Base-by-base conservation (phyloP, 164 flowering plant genomes). In the Piper longum region DNA sequence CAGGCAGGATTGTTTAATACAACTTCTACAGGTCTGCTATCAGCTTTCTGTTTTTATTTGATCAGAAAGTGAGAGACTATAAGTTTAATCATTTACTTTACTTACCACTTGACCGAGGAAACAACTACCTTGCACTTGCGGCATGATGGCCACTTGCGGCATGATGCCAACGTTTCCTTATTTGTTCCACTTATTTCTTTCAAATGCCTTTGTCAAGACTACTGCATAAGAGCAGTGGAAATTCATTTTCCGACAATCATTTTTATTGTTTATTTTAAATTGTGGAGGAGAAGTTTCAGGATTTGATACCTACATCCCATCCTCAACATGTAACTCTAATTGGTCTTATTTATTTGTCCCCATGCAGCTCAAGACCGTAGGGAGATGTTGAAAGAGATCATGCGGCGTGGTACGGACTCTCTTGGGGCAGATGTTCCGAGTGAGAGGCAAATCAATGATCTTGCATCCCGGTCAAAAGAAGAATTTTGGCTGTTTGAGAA, bases 1-100 rank as follows among this genome's bases (percentile, higher is more conserved):
- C 97, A 95, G 76, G 99, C 99, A 2, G 99, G 99, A 64, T 75
- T 95, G 42, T 95, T 95, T 77, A 95, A 95, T 71, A 91, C 96
- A 26, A 95, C 97, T 60, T 91, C 99, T 54, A 93, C 99, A 80
- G 97, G 97, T 93, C 71, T 70, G 83, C 73, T 57, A 1, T 67
- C 64, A 14, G 56, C 14, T 60, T 0, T 4, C 16, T 6, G 8
- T 26, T 26, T 26, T 26, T 26, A 26, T 26, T 26, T 26, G 36
- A 26, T 26, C 36, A 26, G 36, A 0, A 26, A 26, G 1, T 26
- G 36, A 26, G 36, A 1, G 36, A 26, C 2, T 26, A 26, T 26
- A 26, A 26, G 2, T 26, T 26, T 26, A 26, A 26, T 2, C 36
- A 26, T 26, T 26, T 26, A 48, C 12, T 48, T 48, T 48, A 14